These are phyloP conservation scores for Boletus sp. DNA, from an alignment of 768 basidiomycete species.

Conservation along the genomic window DNA sequence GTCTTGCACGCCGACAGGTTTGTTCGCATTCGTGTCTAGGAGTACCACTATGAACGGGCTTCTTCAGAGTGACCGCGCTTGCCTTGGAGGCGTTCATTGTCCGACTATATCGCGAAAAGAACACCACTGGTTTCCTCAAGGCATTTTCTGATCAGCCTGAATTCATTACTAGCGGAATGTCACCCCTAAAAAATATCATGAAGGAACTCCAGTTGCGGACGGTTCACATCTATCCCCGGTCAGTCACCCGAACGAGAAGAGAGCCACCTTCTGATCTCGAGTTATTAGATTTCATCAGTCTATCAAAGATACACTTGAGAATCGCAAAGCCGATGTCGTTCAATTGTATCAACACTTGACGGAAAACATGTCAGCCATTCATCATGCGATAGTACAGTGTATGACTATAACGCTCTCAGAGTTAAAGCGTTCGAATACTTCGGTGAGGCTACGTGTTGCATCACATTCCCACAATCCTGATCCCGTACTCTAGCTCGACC, in stretches of 20 bases:
- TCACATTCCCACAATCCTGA: neutral
- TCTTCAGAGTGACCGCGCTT: constrained; percentile 74
- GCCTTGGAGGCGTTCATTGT: constrained; percentile 92
- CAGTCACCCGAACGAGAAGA: constrained; percentile 7
- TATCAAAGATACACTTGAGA: constrained; percentile 78
- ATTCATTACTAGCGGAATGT: constrained; percentile 88
- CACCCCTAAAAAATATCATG: constrained; percentile 89
- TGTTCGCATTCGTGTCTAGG: constrained; percentile 9
- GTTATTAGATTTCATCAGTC: constrained; percentile 79
- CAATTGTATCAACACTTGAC: constrained; percentile 88
- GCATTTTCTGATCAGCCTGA: constrained; percentile 98
- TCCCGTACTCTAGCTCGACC: constrained; percentile 64
- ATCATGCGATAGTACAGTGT: constrained; percentile 88
- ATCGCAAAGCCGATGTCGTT: constrained; percentile 85
- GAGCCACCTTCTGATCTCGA: neutral
- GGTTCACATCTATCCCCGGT: constrained; percentile 95
- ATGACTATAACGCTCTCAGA: constrained; percentile 90
- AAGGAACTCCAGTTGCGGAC: constrained; percentile 86
- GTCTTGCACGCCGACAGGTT: constrained; percentile 91
- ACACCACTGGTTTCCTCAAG: constrained; percentile 88
- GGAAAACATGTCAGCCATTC: constrained; percentile 87
- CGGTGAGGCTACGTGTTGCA: constrained; percentile 35
- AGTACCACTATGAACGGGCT: neutral
- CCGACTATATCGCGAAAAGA: constrained; percentile 86
- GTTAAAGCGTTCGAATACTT: constrained; percentile 83